Base-by-base conservation (phyloP, 2,329 filamentous ascomycete genomes). In the Pseudopyricularia cyperi region DNA sequence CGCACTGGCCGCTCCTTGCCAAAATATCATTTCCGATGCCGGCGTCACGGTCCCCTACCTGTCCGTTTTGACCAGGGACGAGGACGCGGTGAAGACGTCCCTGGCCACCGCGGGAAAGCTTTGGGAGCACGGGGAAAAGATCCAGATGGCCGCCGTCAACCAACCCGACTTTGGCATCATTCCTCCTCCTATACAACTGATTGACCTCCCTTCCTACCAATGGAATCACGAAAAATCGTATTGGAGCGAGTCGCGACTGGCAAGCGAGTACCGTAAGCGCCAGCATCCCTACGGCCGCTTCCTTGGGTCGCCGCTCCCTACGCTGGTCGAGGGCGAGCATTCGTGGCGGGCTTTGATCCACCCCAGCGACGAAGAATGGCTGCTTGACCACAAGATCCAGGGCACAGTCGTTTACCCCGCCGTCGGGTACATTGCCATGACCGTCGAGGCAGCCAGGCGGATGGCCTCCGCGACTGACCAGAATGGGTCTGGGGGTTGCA, bases 331-430 rank as follows among this genome's bases (percentile, higher is more conserved):
- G 57, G 53, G 62, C 15, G 62, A 65, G 46, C 66, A 66, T 22
- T 65, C 63, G 4, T 69, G 67, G 67, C 62, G 67, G 42, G 67
- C 68, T 55, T 56, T 68, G 33, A 56, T 69, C 50, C 60, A 62
- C 32, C 57, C 61, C 2, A 62, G 65, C 28, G 65, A 67, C 48
- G 50, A 68, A 9, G 68, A 76, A 24, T 77, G 76, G 58, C 66
- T 74, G 15, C 66, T 70, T 48, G 72, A 75, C 55, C 74, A 75
- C 63, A 58, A 61, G 42, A 69, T 76, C 61, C 68, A 74, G 53
- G 71, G 67, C 56, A 67, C 70, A 50, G 66, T 68, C 51, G 67
- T 74, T 51, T 75, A 71, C 56, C 71, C 74, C 24, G 65, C 67
- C 19, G 63, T 68, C 1, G 72, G 70, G 19, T 68, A 66, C 42